Base-by-base conservation (phyloP, 306 rosid species). In the Fragaria ananassa region DNA sequence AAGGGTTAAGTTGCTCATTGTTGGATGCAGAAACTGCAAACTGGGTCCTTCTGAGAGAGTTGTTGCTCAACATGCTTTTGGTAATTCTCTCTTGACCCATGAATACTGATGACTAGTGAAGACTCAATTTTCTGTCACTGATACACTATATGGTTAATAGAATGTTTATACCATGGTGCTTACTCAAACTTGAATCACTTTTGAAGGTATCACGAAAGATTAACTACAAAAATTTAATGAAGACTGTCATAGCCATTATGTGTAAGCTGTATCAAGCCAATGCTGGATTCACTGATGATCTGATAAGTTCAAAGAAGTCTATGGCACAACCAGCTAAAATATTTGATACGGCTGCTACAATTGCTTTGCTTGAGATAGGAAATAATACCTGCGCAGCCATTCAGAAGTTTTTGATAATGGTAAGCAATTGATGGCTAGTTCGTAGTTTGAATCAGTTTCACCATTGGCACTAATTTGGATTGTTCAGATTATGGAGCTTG, bases 31-130 rank as follows among this genome's bases (percentile, higher is more conserved):
- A 88, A 72, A 84, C 85, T 70, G 58, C 72, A 83, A 77, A 72
- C 67, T 94, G 98, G 98, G 84, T 67, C 78, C 71, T 83, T 70
- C 87, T 91, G 80, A 88, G 91, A 87, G 97, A 94, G 74, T 94
- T 97, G 58, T 87, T 87, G 76, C 91, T 94, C 71, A 89, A 88
- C 81, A 64, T 79, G 84, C 78, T 90, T 79, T 85, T 94, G 96
- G 96, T 94, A 90, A 15, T 42, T 87, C 61, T 77, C 64, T 53
- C 62, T 68, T 51, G 53, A 65, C 74, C 73, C 76, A 44, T 76
- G 71, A 74, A 37, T 58, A 47, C 61, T 69, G 65, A 42, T 80
- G 71, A 72, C 49, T 68, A 34, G 47, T 72, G 69, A 70, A 78
- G 56, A 78, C 14, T 56, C 75, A 42, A 74, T 68, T 70, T 81